A percentile compares a stretch with the other conserved stretches of the same genome.
Evolutionary conservation across 1,284 basidiomycete genomes (phyloP).

Genomic region (Vanrija sp.): DNA sequence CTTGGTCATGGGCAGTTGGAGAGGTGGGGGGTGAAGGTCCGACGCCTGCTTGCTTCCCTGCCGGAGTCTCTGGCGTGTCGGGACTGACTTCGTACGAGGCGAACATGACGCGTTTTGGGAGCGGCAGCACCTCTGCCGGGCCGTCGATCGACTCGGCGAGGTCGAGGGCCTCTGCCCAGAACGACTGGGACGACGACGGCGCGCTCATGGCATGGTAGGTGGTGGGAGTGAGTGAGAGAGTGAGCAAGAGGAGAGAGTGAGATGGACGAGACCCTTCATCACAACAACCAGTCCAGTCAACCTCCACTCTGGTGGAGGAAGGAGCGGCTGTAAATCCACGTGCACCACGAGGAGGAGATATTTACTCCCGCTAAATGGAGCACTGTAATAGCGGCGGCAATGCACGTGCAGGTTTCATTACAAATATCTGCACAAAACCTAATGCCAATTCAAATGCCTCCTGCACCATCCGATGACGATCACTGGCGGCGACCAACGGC

Average conservation of each 20-base stretch:
- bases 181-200: slow-evolving; percentile 3
- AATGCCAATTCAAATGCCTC: too few species aligned
- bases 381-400: too few species aligned
- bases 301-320: not conserved
- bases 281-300: not conserved
- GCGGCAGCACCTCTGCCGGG: not conserved
- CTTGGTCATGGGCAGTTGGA: not conserved
- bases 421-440: too few species aligned
- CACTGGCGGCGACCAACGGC: too few species aligned
- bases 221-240: too few species aligned
- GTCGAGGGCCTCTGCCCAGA: slow-evolving; percentile 11
- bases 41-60: too few species aligned
- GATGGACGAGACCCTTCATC: too few species aligned
- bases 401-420: too few species aligned
- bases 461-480: too few species aligned
- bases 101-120: not conserved
- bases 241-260: not conserved
- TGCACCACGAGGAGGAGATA: not conserved
- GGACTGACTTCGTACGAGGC: not conserved
- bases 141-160: not conserved
- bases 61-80: not conserved
- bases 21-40: not conserved
- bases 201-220: slow-evolving; percentile 8
- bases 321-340: not conserved
- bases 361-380: too few species aligned